Evolutionary conservation across 2,329 filamentous ascomycete genomes (phyloP).

Genomic region (Fusarium humuli): DNA sequence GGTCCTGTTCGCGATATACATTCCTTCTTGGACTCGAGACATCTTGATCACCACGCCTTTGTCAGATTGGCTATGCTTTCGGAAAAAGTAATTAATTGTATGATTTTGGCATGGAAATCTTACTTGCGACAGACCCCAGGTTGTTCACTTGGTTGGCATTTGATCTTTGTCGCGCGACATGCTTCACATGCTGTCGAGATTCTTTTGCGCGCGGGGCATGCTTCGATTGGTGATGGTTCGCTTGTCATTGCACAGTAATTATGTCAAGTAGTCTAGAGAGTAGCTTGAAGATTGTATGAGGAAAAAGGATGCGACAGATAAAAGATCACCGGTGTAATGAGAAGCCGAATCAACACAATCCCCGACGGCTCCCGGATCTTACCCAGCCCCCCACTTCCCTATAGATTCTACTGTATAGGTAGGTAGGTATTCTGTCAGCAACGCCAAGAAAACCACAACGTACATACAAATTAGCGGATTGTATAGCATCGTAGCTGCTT

Average conservation of each 20-base stretch:
- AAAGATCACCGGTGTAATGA: conserved; percentile 27
- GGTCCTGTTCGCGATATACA: conserved; percentile 64
- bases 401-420: no score
- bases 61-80: neutral
- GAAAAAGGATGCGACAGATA: neutral
- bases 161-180: conserved; percentile 65
- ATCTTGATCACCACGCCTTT: conserved; percentile 52
- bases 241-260: conserved; percentile 20
- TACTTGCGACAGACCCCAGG: conserved; percentile 65
- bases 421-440: neutral
- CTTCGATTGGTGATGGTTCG: conserved; percentile 22
- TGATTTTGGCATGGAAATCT: neutral
- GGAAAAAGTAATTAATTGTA: neutral
- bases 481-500: neutral
- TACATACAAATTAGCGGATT: neutral
- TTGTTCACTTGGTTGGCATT: conserved; percentile 62
- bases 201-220: conserved; percentile 42
- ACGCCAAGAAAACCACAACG: neutral
- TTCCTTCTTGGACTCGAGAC: conserved; percentile 64
- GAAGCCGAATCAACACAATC: conserved; percentile 31
- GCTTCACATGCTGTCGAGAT: conserved; percentile 63
- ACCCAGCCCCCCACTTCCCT: neutral
- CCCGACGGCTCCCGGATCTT: conserved; percentile 36
- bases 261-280: neutral
- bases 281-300: neutral